Evolutionary conservation across 2,329 filamentous ascomycete species (phyloP), one percentile per base, ranked within the genome.

Genomic region (Lojkania enalia): DNA sequence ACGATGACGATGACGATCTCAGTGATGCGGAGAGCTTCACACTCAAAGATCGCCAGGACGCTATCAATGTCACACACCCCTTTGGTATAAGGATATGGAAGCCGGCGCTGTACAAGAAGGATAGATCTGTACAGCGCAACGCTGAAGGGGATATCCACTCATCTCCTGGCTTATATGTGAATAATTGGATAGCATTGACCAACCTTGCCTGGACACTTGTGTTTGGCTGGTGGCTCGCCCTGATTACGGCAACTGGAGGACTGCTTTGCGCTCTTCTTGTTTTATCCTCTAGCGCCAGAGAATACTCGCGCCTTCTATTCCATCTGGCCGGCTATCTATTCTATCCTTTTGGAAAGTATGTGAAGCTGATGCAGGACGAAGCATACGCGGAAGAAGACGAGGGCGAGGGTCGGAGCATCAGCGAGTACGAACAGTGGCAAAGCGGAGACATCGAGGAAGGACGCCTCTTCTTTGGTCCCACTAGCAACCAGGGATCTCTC

Each of bases 1-100:
- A 80, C 31, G 83, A 86, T 7, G 87, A 87, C 15, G 85, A 88
- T 21, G 84, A 75, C 46, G 84, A 87, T 47, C 63, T 91, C 39
- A 96, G 92, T 69, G 94, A 97, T 59, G 88, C 94, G 1, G 94
- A 96, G 73, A 97, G 92, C 74, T 99, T 99, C 68, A 99, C 94
- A 0, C 80, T 99, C 59, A 96, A 95, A 70, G 94, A 99, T 70
- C 84, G 94, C 44, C 94, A 99, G 72, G 85, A 96, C 67, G 94
- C 94, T 54, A 99, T 99, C 77, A 99, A 99, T 73, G 87, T 96
- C 69, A 99, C 94, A 0, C 94, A 99, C 77, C 94, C 94, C 0
- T 99, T 99, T 61, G 94, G 94, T 77, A 97, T 99, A 66, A 85
- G 95, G 67, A 89, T 99, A 52, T 99, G 94, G 94, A 99, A 99